phyloP scores from a whole-genome alignment of 805 yeast genomes.

The Nematodospora valgi region DNA sequence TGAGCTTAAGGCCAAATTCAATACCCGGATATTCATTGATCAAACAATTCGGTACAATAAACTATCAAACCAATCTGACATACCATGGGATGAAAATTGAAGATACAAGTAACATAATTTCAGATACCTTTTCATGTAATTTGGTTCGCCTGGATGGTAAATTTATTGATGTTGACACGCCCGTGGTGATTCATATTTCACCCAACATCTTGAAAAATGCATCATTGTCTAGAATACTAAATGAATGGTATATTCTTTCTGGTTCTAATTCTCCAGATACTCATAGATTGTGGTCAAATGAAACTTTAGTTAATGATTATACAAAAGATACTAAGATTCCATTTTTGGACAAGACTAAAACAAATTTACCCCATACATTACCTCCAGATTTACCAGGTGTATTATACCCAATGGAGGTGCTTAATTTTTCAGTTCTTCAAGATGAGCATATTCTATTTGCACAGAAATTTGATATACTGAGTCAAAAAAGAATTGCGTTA shows the following conservation, averaged over 20 bases:
- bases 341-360: slow-evolving; percentile 5
- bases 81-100: slow-evolving; percentile 13
- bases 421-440: slow-evolving; percentile 7
- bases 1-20: slow-evolving; percentile 10
- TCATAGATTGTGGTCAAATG: slow-evolving; percentile 17
- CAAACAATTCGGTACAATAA: slow-evolving; percentile 13
- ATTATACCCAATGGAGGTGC: slow-evolving; percentile 23
- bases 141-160: too few species aligned
- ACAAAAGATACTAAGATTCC: slow-evolving; percentile 5
- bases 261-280: slow-evolving; percentile 17
- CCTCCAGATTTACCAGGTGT: slow-evolving; percentile 26
- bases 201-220: slow-evolving; percentile 19
- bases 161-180: neutral
- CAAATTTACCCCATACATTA: slow-evolving; percentile 19
- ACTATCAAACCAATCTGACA: neutral
- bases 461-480: neutral
- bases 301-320: slow-evolving; percentile 12
- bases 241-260: slow-evolving; percentile 32
- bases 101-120: slow-evolving; percentile 8
- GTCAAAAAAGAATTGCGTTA: slow-evolving; percentile 17
- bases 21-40: slow-evolving; percentile 22
- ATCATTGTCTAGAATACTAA: slow-evolving; percentile 25
- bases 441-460: slow-evolving; percentile 2
- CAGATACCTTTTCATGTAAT: neutral
- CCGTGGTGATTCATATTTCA: slow-evolving; percentile 21